A percentile compares a stretch with the other conserved stretches of the same genome.
Evolutionary conservation across 1,139 yeast genomes (phyloP).

Genomic region (Geotrichum restrictum): DNA sequence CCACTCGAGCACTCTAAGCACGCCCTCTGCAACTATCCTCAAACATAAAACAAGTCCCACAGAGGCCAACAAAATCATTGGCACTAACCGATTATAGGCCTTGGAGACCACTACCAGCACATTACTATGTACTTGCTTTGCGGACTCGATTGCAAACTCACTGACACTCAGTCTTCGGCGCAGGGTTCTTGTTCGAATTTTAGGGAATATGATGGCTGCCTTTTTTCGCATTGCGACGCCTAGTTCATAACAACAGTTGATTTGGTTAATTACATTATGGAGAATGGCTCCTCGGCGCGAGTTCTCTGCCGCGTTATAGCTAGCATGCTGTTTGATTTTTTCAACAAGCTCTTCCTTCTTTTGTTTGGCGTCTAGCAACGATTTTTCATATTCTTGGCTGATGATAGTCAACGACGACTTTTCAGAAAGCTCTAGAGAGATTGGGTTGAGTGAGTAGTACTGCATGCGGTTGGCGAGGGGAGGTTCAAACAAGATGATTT

Average conservation of each 20-base stretch:
- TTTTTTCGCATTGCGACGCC: slow-evolving; percentile 32
- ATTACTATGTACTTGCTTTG: slow-evolving; percentile 28
- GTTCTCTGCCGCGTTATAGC: slow-evolving; percentile 5
- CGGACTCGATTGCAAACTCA: slow-evolving; percentile 31
- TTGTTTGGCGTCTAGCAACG: slow-evolving; percentile 29
- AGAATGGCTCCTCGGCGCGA: slow-evolving; percentile 22
- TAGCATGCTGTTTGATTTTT: slow-evolving; percentile 26
- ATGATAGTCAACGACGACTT: slow-evolving; percentile 32
- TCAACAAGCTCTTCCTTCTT: slow-evolving; percentile 25
- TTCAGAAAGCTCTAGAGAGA: slow-evolving; percentile 56
- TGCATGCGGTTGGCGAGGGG: slow-evolving; percentile 74
- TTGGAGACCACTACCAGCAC: slow-evolving; percentile 17
- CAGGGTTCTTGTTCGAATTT: slow-evolving; percentile 24
- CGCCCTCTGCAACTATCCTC: slow-evolving; percentile 36
- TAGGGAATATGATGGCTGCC: slow-evolving; percentile 33
- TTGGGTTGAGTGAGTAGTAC: slow-evolving; percentile 72
- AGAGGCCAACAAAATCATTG: slow-evolving; percentile 18
- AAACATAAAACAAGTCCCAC: slow-evolving; percentile 27
- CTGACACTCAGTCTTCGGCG: slow-evolving; percentile 29
- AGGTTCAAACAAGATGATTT: slow-evolving; percentile 60
- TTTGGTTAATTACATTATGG: slow-evolving; percentile 33
- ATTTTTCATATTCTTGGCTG: slow-evolving; percentile 34
- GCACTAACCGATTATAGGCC: slow-evolving; percentile 20
- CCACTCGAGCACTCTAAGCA: slow-evolving; percentile 42
- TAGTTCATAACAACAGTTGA: slow-evolving; percentile 38